Evolutionary conservation across 768 basidiomycete genomes (phyloP), one percentile per base, ranked within the genome.

Genomic region (Lactarius psammicola): DNA sequence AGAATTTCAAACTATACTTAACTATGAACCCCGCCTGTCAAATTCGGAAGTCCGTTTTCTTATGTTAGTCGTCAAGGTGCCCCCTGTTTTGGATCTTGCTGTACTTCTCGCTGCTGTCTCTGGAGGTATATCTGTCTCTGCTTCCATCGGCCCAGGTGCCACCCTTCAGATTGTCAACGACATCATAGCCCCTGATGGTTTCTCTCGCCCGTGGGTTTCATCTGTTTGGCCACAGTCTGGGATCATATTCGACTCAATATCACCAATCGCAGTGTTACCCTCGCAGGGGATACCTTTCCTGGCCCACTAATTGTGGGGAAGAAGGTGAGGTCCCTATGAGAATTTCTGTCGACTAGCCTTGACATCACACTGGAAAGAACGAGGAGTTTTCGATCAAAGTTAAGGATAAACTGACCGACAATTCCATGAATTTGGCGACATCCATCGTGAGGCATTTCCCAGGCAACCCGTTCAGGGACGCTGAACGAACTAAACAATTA

Each of bases 341-440:
- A 4, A n/a, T n/a, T 26, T 3, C n/a, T 17, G 11, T n/a, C 20
- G 18, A 6, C 33, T 5, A 8, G 6, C 8, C 23, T 6, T 40
- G 56, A 58, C 33, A n/a, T 20, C 11, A 18, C 26, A 3, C 23
- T 26, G 5, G 30, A 13, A 10, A 59, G 58, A 4, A 34, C 2
- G 26, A 7, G 17, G n/a, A 34, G 5, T 59, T 59, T n/a, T 28
- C 40, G 15, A 59, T 59, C 10, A 44, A 59, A 5, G 58, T 59
- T 26, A 1, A 5, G n/a, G 33, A 59, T 44, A 26, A 59, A 42
- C 34, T 65, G 6, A 31, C 17, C 2, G 33, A 65, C 33, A 46
- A 2, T 1, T 36, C 62, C 15, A 31, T 65, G 59, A 42, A 65
- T n/a, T 26, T 65, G 33, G 59, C 20, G 2, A 65, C 64, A 23